phyloP scores from a whole-genome alignment of 2,329 filamentous ascomycete species.

The Arthrocladium fulminans region DNA sequence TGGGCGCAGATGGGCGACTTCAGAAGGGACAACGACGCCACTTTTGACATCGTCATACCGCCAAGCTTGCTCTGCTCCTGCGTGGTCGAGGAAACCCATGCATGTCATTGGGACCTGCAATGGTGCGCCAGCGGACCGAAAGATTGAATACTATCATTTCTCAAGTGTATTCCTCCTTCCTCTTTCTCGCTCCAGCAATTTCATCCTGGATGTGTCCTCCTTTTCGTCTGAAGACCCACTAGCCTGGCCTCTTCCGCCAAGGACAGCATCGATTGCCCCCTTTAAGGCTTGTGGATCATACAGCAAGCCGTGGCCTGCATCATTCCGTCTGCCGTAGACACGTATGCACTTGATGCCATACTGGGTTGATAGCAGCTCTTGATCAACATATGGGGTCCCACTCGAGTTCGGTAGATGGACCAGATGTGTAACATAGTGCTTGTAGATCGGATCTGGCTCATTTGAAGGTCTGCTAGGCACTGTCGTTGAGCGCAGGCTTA shows the following conservation, averaged over 20 bases:
- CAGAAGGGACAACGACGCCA: too few relatives aligned
- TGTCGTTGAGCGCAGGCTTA: neutral
- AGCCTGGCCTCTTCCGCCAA: conserved; percentile 29
- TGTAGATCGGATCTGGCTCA: conserved; percentile 16
- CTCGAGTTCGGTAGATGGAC: conserved; percentile 19
- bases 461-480: conserved; percentile 1
- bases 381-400: conserved; percentile 20
- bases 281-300: conserved; percentile 70
- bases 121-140: too few relatives aligned
- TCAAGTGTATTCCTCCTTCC: conserved; percentile 9
- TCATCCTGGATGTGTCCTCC: neutral
- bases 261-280: conserved; percentile 66
- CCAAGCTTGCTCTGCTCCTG: too few relatives aligned
- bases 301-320: conserved; percentile 43
- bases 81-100: too few relatives aligned
- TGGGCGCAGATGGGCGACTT: neutral
- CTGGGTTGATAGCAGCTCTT: conserved; percentile 14
- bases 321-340: conserved; percentile 59
- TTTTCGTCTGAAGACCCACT: neutral
- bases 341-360: conserved; percentile 59
- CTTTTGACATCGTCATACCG: too few relatives aligned
- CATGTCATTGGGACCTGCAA: neutral
- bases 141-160: neutral
- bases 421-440: conserved; percentile 22
- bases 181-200: neutral